A percentile compares a stretch with the other conserved stretches of the same genome.
These are phyloP conservation scores for Myrmaecium sp. DNA, from an alignment of 2,329 filamentous ascomycete genomes.

Conservation along the genomic window DNA sequence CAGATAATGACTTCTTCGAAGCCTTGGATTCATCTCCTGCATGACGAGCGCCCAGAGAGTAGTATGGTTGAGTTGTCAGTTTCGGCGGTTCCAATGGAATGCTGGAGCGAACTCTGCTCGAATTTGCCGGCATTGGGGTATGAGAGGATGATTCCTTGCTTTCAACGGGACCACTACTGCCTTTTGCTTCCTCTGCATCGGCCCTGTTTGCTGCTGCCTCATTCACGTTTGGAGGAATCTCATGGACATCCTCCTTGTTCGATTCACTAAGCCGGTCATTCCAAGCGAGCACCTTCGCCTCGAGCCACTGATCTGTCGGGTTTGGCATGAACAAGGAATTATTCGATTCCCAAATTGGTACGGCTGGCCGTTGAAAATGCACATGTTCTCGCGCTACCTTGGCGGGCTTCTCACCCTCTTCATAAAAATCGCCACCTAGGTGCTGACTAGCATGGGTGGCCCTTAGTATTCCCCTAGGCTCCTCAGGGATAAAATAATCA, in stretches of 20 bases:
- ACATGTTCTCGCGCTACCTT: neutral
- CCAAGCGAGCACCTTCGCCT: neutral
- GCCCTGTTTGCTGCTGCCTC: neutral
- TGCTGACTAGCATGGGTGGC: conserved; percentile 4
- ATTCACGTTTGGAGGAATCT: neutral
- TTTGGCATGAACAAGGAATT: neutral
- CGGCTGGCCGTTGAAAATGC: neutral
- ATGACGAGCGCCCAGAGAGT: conserved; percentile 7
- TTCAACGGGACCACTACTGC: conserved; percentile 4
- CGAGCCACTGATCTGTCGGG: neutral
- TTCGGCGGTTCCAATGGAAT: conserved; percentile 7
- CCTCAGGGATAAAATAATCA: conserved; percentile 1
- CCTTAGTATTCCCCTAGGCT: neutral
- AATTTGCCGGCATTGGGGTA: too few species aligned
- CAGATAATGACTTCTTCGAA: neutral
- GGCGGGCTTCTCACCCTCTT: neutral
- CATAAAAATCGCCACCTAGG: neutral
- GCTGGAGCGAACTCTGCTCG: too few species aligned
- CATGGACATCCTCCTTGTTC: neutral
- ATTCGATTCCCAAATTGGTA: neutral
- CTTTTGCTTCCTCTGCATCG: neutral
- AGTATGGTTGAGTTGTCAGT: conserved; percentile 5
- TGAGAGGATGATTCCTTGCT: too few species aligned
- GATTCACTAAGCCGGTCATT: neutral
- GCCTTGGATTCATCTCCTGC: conserved; percentile 15